phyloP scores from a whole-genome alignment of 31 red algal species.

The Bonnemaisonia californica region DNA sequence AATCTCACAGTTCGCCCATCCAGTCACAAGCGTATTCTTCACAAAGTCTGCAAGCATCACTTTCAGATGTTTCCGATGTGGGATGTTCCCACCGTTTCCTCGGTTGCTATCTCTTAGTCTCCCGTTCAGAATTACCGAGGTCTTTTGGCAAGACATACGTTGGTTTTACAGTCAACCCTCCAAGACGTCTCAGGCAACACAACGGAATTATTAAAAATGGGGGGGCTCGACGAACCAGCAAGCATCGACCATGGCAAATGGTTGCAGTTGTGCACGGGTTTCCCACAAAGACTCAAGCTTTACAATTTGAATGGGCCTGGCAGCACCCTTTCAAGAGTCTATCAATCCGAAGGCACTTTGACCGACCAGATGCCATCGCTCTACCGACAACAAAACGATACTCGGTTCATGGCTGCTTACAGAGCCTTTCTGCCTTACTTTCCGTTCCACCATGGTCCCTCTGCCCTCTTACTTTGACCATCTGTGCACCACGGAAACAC shows the following conservation, averaged over 20 bases:
- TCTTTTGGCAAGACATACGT: slow-evolving; percentile 83
- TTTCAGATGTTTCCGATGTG: slow-evolving; percentile 1
- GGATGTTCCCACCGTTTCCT: slow-evolving; percentile 27
- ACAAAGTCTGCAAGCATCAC: not conserved
- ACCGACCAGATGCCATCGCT: slow-evolving; percentile 37
- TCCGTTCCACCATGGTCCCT: slow-evolving; percentile 61
- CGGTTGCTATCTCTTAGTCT: slow-evolving; percentile 72
- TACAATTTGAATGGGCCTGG: slow-evolving; percentile 99
- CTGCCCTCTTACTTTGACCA: slow-evolving; percentile 42
- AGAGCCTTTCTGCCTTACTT: slow-evolving; percentile 42
- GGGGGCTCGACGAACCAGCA: slow-evolving; percentile 76
- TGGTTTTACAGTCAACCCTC: slow-evolving; percentile 92
- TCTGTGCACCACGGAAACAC: slow-evolving; percentile 47
- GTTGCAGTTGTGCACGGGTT: slow-evolving; percentile 88
- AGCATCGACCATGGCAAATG: slow-evolving; percentile 83
- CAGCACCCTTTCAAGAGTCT: slow-evolving; percentile 80
- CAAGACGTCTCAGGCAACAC: slow-evolving; percentile 83
- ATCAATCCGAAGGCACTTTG: slow-evolving; percentile 22
- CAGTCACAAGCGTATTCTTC: not conserved
- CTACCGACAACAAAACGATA: slow-evolving; percentile 9
- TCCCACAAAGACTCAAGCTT: slow-evolving; percentile 53
- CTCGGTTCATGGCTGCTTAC: slow-evolving; percentile 35
- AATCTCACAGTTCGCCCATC: not conserved
- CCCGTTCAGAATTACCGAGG: slow-evolving; percentile 20
- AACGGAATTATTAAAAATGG: slow-evolving; percentile 75